Base-by-base conservation (phyloP, 306 rosid genomes). In the Trifolium pratense region DNA sequence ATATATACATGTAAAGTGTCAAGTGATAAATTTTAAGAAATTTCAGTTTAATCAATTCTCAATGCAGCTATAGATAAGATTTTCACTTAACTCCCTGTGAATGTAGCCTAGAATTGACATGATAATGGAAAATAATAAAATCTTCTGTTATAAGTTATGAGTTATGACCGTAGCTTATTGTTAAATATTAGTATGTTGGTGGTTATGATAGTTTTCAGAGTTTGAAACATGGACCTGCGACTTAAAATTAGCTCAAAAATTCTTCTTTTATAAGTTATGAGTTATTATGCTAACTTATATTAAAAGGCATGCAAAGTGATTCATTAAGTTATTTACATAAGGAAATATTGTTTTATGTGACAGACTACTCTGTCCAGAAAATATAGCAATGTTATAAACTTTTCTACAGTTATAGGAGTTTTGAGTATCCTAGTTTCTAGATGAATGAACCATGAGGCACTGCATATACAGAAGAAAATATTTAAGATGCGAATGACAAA, bases 261-360 rank as follows among this genome's bases (percentile, higher is more conserved):
- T 73, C 53, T 74, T 69, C 66, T 68, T 40, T 66, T 73, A 9
- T 31, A 16, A 40, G 63, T 48, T 36, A 68, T 53, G 59, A 52
- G 11, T 52, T 52, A 52, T 74, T 26, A 21, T 3, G 56, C 37
- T 58, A 53, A 6, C 25, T 70, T 63, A 9, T 73, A 32, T 58
- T 66, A 39, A 77, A 65, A 37, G 45, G 58, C 81, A 71, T 66
- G 75, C 68, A 73, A 62, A 57, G 70, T 18, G 55, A 45, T 80
- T 21, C 69, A 20, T 58, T 9, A 68, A 48, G 52, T 61, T 48
- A 67, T 29, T 81, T 66, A 66, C 61, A 31, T 60, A 52, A 60
- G 76, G 29, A 59, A 21, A 31, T 82, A 21, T 0, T 21, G 53
- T 63, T n/a, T 45, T 68, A 32, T 31, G 16, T 69, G 51, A 55